Evolutionary conservation across 768 basidiomycete species (phyloP).

Genomic region (Melanogaster broomeanus): DNA sequence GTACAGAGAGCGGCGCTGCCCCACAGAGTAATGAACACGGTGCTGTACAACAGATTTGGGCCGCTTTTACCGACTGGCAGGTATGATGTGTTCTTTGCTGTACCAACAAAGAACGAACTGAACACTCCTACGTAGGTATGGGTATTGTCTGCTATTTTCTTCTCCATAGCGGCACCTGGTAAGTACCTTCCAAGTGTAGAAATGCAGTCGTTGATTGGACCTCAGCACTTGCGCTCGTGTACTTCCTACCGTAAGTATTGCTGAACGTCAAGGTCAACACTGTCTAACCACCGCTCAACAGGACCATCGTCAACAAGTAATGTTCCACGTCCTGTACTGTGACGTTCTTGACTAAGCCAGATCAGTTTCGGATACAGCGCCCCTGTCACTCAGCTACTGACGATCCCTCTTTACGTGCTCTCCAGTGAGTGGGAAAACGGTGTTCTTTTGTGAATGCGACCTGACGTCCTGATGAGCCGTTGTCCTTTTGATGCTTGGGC

Average conservation of each 20-base stretch:
- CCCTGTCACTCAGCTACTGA: conserved; percentile 58
- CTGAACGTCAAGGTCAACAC: not conserved
- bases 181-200: conserved; percentile 25
- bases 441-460: not conserved
- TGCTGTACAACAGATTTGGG: conserved; percentile 49
- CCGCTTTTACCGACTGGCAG: conserved; percentile 63
- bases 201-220: not conserved
- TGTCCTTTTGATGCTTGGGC: conserved; percentile 47
- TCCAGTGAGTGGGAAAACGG: conserved; percentile 46
- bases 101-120: too few species aligned
- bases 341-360: not conserved
- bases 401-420: conserved; percentile 63
- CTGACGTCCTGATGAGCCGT: conserved; percentile 38
- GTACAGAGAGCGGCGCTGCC: conserved; percentile 62
- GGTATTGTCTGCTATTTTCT: conserved; percentile 41
- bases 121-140: not conserved
- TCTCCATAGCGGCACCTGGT: conserved; percentile 60
- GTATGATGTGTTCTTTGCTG: conserved; percentile 22
- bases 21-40: conserved; percentile 57
- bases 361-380: conserved; percentile 55
- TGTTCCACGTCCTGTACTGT: not conserved
- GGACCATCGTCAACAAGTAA: conserved; percentile 57
- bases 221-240: conserved; percentile 61
- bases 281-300: conserved; percentile 17
- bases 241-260: conserved; percentile 62